phyloP scores from a whole-genome alignment of 2,329 filamentous ascomycete species.

The Exutisphaerella laricina region DNA sequence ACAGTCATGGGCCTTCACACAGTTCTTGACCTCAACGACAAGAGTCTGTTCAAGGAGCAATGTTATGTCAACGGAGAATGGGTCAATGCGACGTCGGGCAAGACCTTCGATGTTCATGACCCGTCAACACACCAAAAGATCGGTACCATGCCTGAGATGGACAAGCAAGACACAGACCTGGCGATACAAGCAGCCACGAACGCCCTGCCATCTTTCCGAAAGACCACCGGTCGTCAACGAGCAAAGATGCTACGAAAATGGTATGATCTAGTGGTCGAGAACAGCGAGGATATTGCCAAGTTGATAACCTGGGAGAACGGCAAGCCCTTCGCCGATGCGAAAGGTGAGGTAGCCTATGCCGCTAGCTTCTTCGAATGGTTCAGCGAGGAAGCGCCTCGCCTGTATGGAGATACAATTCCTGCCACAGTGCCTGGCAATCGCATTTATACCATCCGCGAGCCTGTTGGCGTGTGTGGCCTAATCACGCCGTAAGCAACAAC shows the following conservation, averaged over 20 bases:
- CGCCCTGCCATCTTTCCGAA: conserved; percentile 67
- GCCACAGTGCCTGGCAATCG: conserved; percentile 65
- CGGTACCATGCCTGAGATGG: conserved; percentile 80
- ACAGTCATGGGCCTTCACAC: conserved; percentile 14
- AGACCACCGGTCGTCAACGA: conserved; percentile 67
- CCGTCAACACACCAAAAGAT: conserved; percentile 77
- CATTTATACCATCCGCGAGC: conserved; percentile 73
- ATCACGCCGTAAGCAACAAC: conserved; percentile 61
- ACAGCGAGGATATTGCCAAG: conserved; percentile 72
- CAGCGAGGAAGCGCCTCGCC: conserved; percentile 67
- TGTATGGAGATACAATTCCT: conserved; percentile 70
- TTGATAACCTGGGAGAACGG: conserved; percentile 89
- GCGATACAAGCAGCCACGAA: conserved; percentile 79
- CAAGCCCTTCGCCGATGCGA: conserved; percentile 71
- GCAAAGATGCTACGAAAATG: conserved; percentile 69
- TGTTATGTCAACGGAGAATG: conserved; percentile 90
- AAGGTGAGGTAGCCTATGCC: conserved; percentile 66
- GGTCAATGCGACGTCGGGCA: conserved; percentile 75
- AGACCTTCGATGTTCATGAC: conserved; percentile 88
- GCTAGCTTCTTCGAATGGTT: conserved; percentile 78
- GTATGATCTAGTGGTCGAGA: conserved; percentile 74
- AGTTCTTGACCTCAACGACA: conserved; percentile 41
- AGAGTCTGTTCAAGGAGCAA: conserved; percentile 70
- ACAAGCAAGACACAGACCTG: conserved; percentile 65
- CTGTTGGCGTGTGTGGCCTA: conserved; percentile 74